phyloP scores from a whole-genome alignment of 345 rosid species.

The Sapria himalayana region DNA sequence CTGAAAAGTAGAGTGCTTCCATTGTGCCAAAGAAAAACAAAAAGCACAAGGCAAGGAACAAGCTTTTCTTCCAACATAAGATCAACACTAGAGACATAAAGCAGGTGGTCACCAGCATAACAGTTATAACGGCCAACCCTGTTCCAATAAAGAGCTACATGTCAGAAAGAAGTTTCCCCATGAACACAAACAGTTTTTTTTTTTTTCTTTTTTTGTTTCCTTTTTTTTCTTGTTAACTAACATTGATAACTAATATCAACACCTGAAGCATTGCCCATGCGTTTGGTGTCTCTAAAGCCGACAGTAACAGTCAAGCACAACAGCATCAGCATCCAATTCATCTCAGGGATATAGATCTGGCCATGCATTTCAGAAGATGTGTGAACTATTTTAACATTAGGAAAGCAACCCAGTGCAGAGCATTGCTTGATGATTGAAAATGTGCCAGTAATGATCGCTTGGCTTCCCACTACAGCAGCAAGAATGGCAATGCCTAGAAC shows the following conservation, averaged over 20 bases:
- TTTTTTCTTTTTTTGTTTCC: too few species aligned
- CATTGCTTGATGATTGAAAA: constrained; percentile 84
- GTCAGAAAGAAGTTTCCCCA: too few species aligned
- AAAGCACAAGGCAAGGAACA: constrained; percentile 45
- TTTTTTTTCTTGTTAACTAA: too few species aligned
- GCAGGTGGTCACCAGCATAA: constrained; percentile 94
- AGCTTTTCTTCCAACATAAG: constrained; percentile 76
- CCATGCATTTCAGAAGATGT: constrained; percentile 82
- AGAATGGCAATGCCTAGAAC: constrained; percentile 79
- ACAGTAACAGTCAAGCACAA: constrained; percentile 78
- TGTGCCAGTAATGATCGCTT: constrained; percentile 84
- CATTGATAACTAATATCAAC: too few species aligned
- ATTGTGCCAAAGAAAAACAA: constrained; percentile 62
- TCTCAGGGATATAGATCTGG: constrained; percentile 88
- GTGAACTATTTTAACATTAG: constrained; percentile 68
- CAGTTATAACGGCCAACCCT: constrained; percentile 98
- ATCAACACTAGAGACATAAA: constrained; percentile 88
- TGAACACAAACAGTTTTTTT: too few species aligned
- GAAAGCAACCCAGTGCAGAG: constrained; percentile 74
- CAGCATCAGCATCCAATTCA: constrained; percentile 77
- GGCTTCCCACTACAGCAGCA: constrained; percentile 90
- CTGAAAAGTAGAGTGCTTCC: constrained; percentile 87
- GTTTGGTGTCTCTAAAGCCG: constrained; percentile 65
- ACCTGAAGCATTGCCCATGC: constrained; percentile 90
- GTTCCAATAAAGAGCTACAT: constrained; percentile 8